A percentile compares a stretch with the other conserved stretches of the same genome.
Evolutionary conservation across 768 basidiomycete species (phyloP).

Genomic region (Naganishia kalamii): DNA sequence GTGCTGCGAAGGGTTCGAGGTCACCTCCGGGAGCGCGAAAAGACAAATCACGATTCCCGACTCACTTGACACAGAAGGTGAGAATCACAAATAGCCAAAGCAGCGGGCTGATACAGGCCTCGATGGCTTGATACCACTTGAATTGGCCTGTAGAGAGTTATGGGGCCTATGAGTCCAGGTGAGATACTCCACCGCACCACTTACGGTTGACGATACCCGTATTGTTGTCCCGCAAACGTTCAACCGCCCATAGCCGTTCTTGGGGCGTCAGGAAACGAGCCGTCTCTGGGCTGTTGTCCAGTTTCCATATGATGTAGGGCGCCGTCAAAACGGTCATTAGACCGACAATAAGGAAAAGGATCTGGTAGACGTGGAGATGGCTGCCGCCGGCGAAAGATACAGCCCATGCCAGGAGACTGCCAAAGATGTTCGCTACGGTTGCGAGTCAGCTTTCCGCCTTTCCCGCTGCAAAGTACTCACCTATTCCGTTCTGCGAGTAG

Average conservation of each 20-base stretch:
- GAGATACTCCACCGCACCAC: neutral
- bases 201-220: slow-evolving; percentile 23
- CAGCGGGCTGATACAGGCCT: slow-evolving; percentile 20
- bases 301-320: slow-evolving; percentile 14
- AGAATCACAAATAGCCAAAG: slow-evolving; percentile 24
- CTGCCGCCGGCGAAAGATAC: slow-evolving; percentile 49
- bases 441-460: neutral
- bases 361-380: slow-evolving; percentile 48
- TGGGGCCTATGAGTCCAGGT: too few relatives aligned
- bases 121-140: slow-evolving; percentile 28
- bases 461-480: neutral
- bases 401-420: slow-evolving; percentile 51
- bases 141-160: neutral
- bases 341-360: slow-evolving; percentile 52
- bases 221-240: slow-evolving; percentile 37
- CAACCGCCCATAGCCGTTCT: slow-evolving; percentile 22
- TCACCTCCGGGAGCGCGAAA: neutral
- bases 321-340: slow-evolving; percentile 48
- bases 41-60: slow-evolving; percentile 8
- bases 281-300: slow-evolving; percentile 27
- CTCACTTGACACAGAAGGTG: slow-evolving; percentile 49
- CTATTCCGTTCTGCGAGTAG: too few relatives aligned
- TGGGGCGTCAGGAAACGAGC: slow-evolving; percentile 19
- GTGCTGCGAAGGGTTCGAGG: neutral
- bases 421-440: slow-evolving; percentile 48